Percentiles rank a stretch among this genome's conserved stretches.
Conservation (phyloP, 1,139 yeast genomes). For the Saccharomycopsis hybrid region DNA sequence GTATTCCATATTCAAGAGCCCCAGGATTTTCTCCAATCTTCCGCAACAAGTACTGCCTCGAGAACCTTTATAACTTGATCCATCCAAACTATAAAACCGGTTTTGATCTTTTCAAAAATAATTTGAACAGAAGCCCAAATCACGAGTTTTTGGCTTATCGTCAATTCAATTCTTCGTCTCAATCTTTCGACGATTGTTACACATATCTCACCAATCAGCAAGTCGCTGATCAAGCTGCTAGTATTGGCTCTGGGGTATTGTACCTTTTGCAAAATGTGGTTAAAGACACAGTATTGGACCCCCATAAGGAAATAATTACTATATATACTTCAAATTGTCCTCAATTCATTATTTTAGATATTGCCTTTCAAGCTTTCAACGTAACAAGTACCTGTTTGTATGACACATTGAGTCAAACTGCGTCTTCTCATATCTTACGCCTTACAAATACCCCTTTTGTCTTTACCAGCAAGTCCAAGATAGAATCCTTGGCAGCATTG, state of each 20-base stretch:
- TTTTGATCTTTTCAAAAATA: slow-evolving; percentile 34
- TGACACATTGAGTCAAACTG: slow-evolving; percentile 55
- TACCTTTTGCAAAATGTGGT: neutral
- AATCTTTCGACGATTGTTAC: neutral
- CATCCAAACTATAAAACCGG: slow-evolving; percentile 39
- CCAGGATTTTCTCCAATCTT: slow-evolving; percentile 21
- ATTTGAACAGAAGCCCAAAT: slow-evolving; percentile 28
- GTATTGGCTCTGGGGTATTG: slow-evolving; percentile 3
- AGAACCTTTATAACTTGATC: slow-evolving; percentile 28
- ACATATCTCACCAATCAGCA: neutral
- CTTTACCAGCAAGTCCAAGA: slow-evolving; percentile 42
- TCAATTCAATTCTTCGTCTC: too few relatives aligned
- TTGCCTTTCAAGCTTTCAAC: slow-evolving; percentile 48
- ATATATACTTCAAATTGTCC: slow-evolving; percentile 27
- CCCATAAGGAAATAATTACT: slow-evolving; percentile 1
- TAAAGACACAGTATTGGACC: too few relatives aligned
- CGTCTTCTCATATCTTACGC: slow-evolving; percentile 52
- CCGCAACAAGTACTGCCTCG: slow-evolving; percentile 10
- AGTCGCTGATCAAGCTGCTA: neutral
- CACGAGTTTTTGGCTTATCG: too few relatives aligned
- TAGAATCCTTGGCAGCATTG: slow-evolving; percentile 33
- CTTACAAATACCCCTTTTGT: slow-evolving; percentile 52
- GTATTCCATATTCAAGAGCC: slow-evolving; percentile 5
- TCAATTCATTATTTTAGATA: slow-evolving; percentile 57
- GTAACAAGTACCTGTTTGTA: slow-evolving; percentile 55